phyloP scores from a whole-genome alignment of 2,329 filamentous ascomycete species.

The Aspergillus sp. region DNA sequence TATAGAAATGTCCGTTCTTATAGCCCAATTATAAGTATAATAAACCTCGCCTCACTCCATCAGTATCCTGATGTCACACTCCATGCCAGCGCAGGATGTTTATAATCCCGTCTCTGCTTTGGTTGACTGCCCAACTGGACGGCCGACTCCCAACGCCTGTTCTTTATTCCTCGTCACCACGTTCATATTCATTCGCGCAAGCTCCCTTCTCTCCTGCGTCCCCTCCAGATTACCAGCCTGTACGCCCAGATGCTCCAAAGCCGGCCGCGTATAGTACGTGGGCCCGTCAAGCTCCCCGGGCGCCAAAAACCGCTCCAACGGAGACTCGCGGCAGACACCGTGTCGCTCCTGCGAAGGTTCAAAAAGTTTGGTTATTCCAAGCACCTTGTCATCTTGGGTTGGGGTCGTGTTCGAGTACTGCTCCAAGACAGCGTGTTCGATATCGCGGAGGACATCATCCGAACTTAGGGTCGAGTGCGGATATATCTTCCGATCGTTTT shows the following conservation, averaged over 20 bases:
- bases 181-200: conserved; percentile 8
- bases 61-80: no score
- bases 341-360: conserved; percentile 2
- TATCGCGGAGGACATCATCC: background rate
- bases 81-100: no score
- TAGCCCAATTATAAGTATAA: no score
- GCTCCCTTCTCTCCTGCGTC: conserved; percentile 7
- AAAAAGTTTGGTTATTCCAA: conserved; percentile 7
- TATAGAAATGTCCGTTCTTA: no score
- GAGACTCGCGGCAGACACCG: conserved; percentile 6
- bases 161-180: background rate
- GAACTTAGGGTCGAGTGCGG: background rate
- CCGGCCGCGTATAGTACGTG: conserved; percentile 8
- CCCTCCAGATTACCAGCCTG: conserved; percentile 11
- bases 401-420: background rate
- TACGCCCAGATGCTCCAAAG: conserved; percentile 9
- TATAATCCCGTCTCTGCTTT: background rate
- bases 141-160: no score
- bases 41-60: no score
- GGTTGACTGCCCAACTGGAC: no score
- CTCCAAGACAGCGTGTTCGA: background rate
- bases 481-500: no score
- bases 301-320: conserved; percentile 19
- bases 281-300: conserved; percentile 13
- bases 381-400: background rate